Evolutionary conservation across 1,284 basidiomycete genomes (phyloP).

Genomic region (Cutaneotrichosporon sp.): DNA sequence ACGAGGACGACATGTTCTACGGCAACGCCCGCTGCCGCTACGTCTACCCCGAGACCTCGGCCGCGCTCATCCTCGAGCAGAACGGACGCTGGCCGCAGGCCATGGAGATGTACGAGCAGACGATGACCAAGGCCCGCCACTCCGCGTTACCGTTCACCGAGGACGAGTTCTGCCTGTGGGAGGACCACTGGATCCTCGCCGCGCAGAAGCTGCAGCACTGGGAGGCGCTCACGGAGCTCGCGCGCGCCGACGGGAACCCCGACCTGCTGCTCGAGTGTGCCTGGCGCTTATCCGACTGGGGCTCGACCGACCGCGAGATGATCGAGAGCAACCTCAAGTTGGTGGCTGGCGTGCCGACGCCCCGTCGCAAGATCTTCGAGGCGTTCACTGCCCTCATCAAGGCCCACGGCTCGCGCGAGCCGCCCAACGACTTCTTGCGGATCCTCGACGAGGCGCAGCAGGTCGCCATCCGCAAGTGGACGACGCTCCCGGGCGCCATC

Average conservation of each 20-base stretch:
- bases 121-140: slow-evolving; percentile 81
- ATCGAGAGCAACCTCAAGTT: slow-evolving; percentile 83
- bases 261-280: slow-evolving; percentile 93
- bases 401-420: slow-evolving; percentile 55
- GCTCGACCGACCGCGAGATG: slow-evolving; percentile 62
- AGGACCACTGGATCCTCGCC: slow-evolving; percentile 98
- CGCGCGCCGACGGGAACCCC: slow-evolving; percentile 84
- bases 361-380: slow-evolving; percentile 92
- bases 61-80: slow-evolving; percentile 91
- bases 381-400: slow-evolving; percentile 82
- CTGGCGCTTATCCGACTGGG: slow-evolving; percentile 94
- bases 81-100: slow-evolving; percentile 97
- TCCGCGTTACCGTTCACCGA: slow-evolving; percentile 90
- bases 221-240: slow-evolving; percentile 94
- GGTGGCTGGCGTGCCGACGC: slow-evolving; percentile 83
- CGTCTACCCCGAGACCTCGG: slow-evolving; percentile 87
- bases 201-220: slow-evolving; percentile 98
- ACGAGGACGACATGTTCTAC: slow-evolving; percentile 97
- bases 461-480: slow-evolving; percentile 94
- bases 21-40: slow-evolving; percentile 91
- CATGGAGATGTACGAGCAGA: slow-evolving; percentile 83
- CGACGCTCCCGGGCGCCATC: slow-evolving; percentile 78
- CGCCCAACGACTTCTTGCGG: slow-evolving; percentile 69
- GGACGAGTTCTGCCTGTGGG: slow-evolving; percentile 96
- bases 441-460: slow-evolving; percentile 97